Evolutionary conservation across 768 basidiomycete genomes (phyloP), one percentile per base, ranked within the genome.

Genomic region (Mycena amicta): DNA sequence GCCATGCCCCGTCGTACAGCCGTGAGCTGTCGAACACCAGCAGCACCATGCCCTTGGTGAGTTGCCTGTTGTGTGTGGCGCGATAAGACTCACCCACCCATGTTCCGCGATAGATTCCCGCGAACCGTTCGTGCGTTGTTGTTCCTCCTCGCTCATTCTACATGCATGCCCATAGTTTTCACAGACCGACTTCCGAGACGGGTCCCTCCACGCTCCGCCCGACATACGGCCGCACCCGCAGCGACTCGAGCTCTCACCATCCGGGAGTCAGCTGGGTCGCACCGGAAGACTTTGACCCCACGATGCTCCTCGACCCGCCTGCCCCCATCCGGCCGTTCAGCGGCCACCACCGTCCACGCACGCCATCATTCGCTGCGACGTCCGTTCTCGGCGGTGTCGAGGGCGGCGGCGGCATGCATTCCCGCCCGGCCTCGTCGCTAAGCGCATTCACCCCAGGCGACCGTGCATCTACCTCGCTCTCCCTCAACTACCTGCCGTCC

Each of bases 201-300:
- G 22, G 12, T 2, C 25, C 39, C 4, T 20, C 56, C 2, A 8
- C 28, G 16, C 18, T 41, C 11, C 56, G 50, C 27, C 53, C 53
- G 1, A 25, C 6, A 26, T 5, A 5, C 26, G 25, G 5, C 20
- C 60, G 56, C 53, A 12, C 47, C 18, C 50, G 53, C 20, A 2
- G 4, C 54, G 18, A 28, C 15, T 16, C 43, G 47, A 28, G 13
- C 33, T 53, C 54, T 37, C 8, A 37, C 33, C 33, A 37, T 18
- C 33, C 33, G 11, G 3, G 31, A 49, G 33, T 63, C 29, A 53
- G 51, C 47, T 63, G 62, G 62, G 50, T 63, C 13, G 45, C 39
- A 13, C 62, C 62, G 2, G 57, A 62, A 45, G 61, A 62, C 31
- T 57, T 45, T 13, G 57, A 62, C 50, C 30, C 55, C 18, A 26